phyloP scores from a whole-genome alignment of 1,284 basidiomycete genomes.

The Naganishia albida region DNA sequence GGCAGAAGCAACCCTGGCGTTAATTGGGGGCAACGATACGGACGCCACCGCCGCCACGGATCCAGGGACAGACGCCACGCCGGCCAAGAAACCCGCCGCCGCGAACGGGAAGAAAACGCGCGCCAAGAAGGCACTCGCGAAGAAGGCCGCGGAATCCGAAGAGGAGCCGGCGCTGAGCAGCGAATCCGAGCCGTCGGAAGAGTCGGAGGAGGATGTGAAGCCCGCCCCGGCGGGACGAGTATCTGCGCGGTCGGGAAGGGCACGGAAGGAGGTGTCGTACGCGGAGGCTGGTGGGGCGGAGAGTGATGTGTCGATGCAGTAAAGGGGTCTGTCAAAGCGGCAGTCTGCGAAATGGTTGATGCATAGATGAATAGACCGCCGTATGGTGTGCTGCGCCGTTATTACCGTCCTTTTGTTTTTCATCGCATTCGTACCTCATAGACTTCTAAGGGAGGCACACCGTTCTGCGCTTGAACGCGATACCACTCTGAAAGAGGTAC shows the following conservation, averaged over 20 bases:
- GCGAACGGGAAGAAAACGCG: slow-evolving; percentile 7
- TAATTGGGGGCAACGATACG: slow-evolving; percentile 5
- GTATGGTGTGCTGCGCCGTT: no score
- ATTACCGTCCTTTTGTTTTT: no score
- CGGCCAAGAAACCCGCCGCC: not conserved
- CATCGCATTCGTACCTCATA: no score
- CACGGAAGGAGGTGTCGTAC: slow-evolving; percentile 15
- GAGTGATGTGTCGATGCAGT: slow-evolving; percentile 23
- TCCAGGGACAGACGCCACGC: slow-evolving; percentile 8
- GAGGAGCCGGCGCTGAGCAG: slow-evolving; percentile 16
- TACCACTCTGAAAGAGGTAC: no score
- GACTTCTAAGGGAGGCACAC: no score
- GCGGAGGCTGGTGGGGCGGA: slow-evolving; percentile 7
- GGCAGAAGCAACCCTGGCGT: slow-evolving; percentile 11
- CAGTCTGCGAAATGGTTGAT: no score
- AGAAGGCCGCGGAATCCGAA: slow-evolving; percentile 16
- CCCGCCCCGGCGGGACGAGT: not conserved
- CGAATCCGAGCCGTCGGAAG: not conserved
- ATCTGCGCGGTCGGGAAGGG: not conserved
- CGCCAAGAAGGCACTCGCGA: slow-evolving; percentile 12
- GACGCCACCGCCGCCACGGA: slow-evolving; percentile 17
- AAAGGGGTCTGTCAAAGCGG: not conserved
- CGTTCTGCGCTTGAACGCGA: no score
- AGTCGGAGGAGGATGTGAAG: not conserved
- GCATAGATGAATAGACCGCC: no score